Conservation (phyloP, 2,329 filamentous ascomycete genomes). For the Ceratocystis alfenasii region DNA sequence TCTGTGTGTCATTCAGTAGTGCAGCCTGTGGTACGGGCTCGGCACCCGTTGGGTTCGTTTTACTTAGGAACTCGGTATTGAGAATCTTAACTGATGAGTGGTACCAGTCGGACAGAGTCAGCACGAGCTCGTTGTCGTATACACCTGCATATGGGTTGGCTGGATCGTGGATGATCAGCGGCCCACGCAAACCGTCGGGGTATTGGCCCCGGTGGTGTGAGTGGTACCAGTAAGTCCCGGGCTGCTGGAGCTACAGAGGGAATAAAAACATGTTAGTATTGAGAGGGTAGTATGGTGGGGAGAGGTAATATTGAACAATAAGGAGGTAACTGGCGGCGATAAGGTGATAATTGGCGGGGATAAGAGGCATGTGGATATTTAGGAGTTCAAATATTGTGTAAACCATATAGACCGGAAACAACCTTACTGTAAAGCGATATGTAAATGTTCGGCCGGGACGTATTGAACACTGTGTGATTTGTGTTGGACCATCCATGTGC, state of each 20-base stretch:
- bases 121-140: slow-evolving; percentile 50
- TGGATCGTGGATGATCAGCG: slow-evolving; percentile 53
- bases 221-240: slow-evolving; percentile 72
- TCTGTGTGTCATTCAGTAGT: slow-evolving; percentile 58
- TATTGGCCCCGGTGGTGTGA: slow-evolving; percentile 57
- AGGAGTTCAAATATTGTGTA: too few species aligned
- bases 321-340: too few species aligned
- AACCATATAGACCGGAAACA: too few species aligned
- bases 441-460: slow-evolving; percentile 51
- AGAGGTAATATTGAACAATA: background rate
- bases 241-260: slow-evolving; percentile 35
- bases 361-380: too few species aligned
- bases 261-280: background rate
- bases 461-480: slow-evolving; percentile 57
- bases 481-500: slow-evolving; percentile 58
- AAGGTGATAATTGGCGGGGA: too few species aligned
- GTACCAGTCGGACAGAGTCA: slow-evolving; percentile 62
- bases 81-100: slow-evolving; percentile 44
- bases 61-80: slow-evolving; percentile 39
- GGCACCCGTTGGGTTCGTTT: slow-evolving; percentile 44
- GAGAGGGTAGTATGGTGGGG: background rate
- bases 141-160: slow-evolving; percentile 43
- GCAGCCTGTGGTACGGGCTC: slow-evolving; percentile 57
- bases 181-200: slow-evolving; percentile 54
- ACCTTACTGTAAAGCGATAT: slow-evolving; percentile 54